Base-by-base conservation (phyloP, 768 basidiomycete species). In the Plicaturopsis crispa region DNA sequence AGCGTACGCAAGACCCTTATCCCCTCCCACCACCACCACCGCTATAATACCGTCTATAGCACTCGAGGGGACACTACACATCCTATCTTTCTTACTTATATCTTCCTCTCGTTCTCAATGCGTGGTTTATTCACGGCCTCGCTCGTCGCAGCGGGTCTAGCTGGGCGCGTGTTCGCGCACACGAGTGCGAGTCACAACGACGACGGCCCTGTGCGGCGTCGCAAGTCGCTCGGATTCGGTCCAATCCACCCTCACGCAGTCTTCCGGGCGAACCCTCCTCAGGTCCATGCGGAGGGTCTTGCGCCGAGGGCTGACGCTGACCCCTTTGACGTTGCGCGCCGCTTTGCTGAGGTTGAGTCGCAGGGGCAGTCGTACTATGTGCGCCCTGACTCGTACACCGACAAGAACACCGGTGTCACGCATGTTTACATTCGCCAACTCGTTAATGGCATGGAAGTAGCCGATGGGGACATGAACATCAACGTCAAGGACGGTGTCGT, bases 221-320 rank as follows among this genome's bases (percentile, higher is more conserved):
- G 93, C 52, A 96, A 97, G 82, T 76, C 93, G 0, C 73, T 98
- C 39, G 80, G 82, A 17, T 96, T 94, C 55, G 93, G 93, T 1
- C 90, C 91, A 4, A 63, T 70, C 13, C 81, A 81, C 44, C 74
- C 78, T 4, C 82, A 89, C 49, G 81, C 83, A 5, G 73, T 73
- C 33, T 88, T 80, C 62, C 58, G 64, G 39, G 63, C 78, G 5
- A 68, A 52, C 40, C 66, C 72, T 7, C 60, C 66, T 56, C 59
- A 67, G 51, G 59, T 80, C 44, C 48, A 54, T 22, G 62, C 68
- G 44, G 64, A 63, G 42, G 65, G 60, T 1, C 66, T 73, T 36
- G 48, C 62, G 8, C 62, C 66, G 33, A 55, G 61, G 41, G 42
- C 60, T 6, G 50, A 60, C 26, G 55, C 61, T 28, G 72, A 80